Evolutionary conservation across 2,329 filamentous ascomycete genomes (phyloP).

Genomic region (Venturia nashicola): DNA sequence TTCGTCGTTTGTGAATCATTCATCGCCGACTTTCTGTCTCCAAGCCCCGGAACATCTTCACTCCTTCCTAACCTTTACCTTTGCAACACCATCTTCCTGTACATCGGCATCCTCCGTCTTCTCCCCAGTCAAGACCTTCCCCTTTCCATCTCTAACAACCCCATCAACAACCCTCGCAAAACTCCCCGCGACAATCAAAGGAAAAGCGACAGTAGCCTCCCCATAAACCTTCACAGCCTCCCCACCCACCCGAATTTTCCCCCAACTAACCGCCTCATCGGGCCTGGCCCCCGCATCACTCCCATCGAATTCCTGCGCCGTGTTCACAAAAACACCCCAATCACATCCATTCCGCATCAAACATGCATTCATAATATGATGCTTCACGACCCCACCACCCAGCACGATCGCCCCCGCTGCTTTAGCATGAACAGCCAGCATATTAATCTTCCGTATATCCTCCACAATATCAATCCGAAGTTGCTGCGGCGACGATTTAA

Average conservation of each 20-base stretch:
- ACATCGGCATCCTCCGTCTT: not conserved
- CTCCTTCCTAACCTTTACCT: not conserved
- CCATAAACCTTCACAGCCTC: conserved; percentile 76
- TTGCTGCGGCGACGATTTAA: conserved; percentile 71
- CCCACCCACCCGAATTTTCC: conserved; percentile 85
- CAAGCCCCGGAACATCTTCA: too few relatives aligned
- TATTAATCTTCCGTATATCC: conserved; percentile 88
- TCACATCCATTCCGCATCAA: conserved; percentile 97
- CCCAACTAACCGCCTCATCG: conserved; percentile 96
- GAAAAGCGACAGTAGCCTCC: conserved; percentile 56
- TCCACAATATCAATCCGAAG: conserved; percentile 84
- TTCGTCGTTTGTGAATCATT: too few relatives aligned
- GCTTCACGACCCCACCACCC: conserved; percentile 90
- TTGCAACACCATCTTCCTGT: not conserved
- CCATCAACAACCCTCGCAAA: conserved; percentile 34
- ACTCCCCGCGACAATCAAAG: conserved; percentile 53
- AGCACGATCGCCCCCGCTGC: conserved; percentile 90
- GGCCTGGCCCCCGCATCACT: conserved; percentile 91
- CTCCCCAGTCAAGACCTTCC: not conserved
- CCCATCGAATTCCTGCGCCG: conserved; percentile 92
- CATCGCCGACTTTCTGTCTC: too few relatives aligned
- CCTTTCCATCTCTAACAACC: not conserved
- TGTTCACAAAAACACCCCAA: conserved; percentile 95
- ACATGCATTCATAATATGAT: conserved; percentile 96
- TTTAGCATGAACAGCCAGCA: conserved; percentile 75